A percentile compares a stretch with the other conserved stretches of the same genome.
Conservation (phyloP, 305 asterid genomes). For the Solanum chacoense region DNA sequence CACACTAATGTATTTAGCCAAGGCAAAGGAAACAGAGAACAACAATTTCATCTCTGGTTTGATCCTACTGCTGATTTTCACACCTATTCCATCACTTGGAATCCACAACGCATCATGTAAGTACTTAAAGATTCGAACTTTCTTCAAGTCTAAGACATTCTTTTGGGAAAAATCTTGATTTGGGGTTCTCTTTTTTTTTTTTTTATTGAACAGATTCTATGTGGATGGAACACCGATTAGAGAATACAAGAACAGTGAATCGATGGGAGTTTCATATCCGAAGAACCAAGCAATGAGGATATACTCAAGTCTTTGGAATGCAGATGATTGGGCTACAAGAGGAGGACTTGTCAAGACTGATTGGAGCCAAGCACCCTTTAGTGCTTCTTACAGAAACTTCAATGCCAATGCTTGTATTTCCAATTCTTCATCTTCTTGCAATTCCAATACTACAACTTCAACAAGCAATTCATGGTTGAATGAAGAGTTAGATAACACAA, state of each 20-base stretch:
- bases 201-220: constrained; percentile 21
- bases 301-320: constrained; percentile 54
- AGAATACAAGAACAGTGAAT: constrained; percentile 45
- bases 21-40: constrained; percentile 46
- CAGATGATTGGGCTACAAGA: constrained; percentile 67
- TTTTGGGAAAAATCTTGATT: not conserved
- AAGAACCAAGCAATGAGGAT: constrained; percentile 47
- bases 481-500: not conserved
- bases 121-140: not conserved
- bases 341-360: constrained; percentile 57
- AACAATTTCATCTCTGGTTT: constrained; percentile 43
- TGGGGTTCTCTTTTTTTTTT: not conserved
- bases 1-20: constrained; percentile 39
- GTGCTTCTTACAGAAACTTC: constrained; percentile 38
- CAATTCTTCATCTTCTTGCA: constrained; percentile 22
- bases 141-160: not conserved
- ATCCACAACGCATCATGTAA: constrained; percentile 38
- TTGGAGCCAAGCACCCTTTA: constrained; percentile 60
- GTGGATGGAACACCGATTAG: constrained; percentile 60
- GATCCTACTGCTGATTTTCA: constrained; percentile 51
- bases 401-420: constrained; percentile 31
- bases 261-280: constrained; percentile 40
- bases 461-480: not conserved
- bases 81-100: constrained; percentile 46
- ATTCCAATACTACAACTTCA: not conserved